Evolutionary conservation across 768 basidiomycete genomes (phyloP), one percentile per base, ranked within the genome.

Genomic region (Amyloporia xantha): DNA sequence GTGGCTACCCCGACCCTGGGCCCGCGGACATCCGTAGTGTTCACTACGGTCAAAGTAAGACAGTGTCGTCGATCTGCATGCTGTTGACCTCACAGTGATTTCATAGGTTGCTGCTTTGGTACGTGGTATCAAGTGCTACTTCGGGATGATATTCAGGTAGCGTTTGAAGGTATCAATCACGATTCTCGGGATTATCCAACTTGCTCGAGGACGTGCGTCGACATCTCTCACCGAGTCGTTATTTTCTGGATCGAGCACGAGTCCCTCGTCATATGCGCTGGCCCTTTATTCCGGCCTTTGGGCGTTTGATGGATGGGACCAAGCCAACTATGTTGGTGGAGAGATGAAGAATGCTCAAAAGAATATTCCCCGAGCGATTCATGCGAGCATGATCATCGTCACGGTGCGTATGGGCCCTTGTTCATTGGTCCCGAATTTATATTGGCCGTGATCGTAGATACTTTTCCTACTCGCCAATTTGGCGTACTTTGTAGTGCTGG

Each of bases 291-390:
- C 92, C 10, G 91, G 92, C 2, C 69, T 98, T 3, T 97, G 88
- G 91, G 93, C 93, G 1, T 93, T 91, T 55, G 93, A 93, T 64
- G 95, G 95, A 0, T 99, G 93, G 93, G 94, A 94, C 59, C 86
- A 89, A 66, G 84, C 79, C 24, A 93, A 91, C 62, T 95, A 86
- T 54, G 89, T 97, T 13, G 89, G 86, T 12, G 94, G 89, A 24
- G 92, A 92, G 65, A 88, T 97, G 70, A 69, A 73, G 47, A 78
- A 85, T 51, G 82, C 90, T 2, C 79, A 85, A 59, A 86, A 80
- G 61, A 92, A 93, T 58, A 84, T 98, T 41, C 94, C 94, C 2
- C 74, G 85, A 49, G 83, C 85, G 1, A 91, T 97, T 37, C 93
- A 97, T 62, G 71, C 74, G n/a, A 95, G 92, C 59, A 94, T 97